These are phyloP conservation scores for Ophiostoma perfectum DNA, from an alignment of 2,329 filamentous ascomycete genomes.

Conservation along the genomic window DNA sequence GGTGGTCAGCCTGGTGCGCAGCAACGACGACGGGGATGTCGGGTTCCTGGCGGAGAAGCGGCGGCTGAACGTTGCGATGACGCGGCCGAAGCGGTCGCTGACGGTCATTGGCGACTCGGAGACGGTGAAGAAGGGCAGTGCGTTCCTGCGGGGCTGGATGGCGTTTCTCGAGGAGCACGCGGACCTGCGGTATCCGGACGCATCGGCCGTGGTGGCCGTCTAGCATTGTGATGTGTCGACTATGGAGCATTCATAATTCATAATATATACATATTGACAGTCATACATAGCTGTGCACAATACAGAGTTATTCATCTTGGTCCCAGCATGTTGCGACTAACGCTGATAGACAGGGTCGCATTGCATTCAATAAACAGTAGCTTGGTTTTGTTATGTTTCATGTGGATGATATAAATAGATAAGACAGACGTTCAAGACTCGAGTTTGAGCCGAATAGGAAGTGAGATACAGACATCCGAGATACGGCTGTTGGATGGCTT, in stretches of 20 bases:
- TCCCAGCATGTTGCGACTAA: no score
- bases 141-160: slow-evolving; percentile 89
- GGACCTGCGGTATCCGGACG: slow-evolving; percentile 81
- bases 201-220: background rate
- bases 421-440: background rate
- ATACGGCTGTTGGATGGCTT: no score
- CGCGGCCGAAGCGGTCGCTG: slow-evolving; percentile 81
- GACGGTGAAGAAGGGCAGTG: slow-evolving; percentile 81
- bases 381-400: background rate
- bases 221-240: no score
- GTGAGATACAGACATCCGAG: background rate
- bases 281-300: no score
- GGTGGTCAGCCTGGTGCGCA: slow-evolving; percentile 87
- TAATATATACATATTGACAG: no score
- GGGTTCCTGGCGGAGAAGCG: slow-evolving; percentile 91
- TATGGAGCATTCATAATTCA: no score
- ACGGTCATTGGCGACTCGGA: slow-evolving; percentile 92
- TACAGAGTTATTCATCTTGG: no score
- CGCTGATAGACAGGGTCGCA: no score
- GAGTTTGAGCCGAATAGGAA: background rate
- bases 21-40: slow-evolving; percentile 79
- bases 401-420: slow-evolving; percentile 9
- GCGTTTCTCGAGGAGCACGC: slow-evolving; percentile 80
- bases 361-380: no score
- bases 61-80: slow-evolving; percentile 86